Base-by-base conservation (phyloP, 2,329 filamentous ascomycete genomes). In the Cladosporium colombiae region DNA sequence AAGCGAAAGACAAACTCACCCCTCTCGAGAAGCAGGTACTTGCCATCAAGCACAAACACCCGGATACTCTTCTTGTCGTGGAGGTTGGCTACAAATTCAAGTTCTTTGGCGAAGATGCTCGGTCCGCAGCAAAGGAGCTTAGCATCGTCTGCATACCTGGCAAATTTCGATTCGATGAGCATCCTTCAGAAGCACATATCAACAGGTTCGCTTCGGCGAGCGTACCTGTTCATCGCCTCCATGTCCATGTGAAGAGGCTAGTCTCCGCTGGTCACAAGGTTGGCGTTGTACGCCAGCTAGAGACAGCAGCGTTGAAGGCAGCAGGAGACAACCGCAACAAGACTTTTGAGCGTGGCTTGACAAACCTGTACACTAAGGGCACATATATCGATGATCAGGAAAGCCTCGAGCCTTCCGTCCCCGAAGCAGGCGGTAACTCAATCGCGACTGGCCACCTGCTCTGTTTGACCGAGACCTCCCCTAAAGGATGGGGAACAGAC, bases 51-150 rank as follows among this genome's bases (percentile, higher is more conserved):
- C 85, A 88, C 67, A 91, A 94, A 71, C 89, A 98, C 75, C 85
- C 92, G 81, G 95, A 98, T 75, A 95, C 94, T 0, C 74, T 99
- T 23, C 83, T 99, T 63, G 91, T 98, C 14, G 89, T 98, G 62
- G 94, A 99, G 77, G 95, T 98, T 10, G 95, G 95, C 60, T 99
- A 99, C 81, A 99, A 99, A 77, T 99, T 96, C 79, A 89, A 91
- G 37, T 97, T 99, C 81, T 97, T 97, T 75, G 95, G 95, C 13
- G 94, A 98, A 74, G 95, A 99, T 81, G 95, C 95, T 10, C 87
- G 93, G 62, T 86, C 88, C 63, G 95, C 94, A 5, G 91, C 93
- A 14, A 96, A 94, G 77, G 92, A 94, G 76, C 83, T 99, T 58
- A 91, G 92, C 67, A 97, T 99, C 71, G 91, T 99, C 46, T 99